Evolutionary conservation across 2,329 filamentous ascomycete genomes (phyloP).

Genomic region (Calonectria naviculata): DNA sequence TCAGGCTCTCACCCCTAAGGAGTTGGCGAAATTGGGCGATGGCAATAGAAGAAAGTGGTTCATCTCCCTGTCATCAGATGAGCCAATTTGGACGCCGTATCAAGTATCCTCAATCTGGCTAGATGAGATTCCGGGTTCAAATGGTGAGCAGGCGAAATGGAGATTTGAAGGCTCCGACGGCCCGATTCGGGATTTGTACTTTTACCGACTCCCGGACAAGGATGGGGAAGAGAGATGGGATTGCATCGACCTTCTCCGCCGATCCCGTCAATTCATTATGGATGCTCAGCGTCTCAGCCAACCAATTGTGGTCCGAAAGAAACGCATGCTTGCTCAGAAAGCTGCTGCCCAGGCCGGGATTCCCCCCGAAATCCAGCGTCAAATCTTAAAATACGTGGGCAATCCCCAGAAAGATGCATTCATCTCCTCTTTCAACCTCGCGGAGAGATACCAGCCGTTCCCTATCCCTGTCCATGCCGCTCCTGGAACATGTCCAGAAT

Average conservation of each 20-base stretch:
- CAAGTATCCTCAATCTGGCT: not conserved
- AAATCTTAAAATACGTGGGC: not conserved
- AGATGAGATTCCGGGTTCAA: not conserved
- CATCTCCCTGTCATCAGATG: not conserved
- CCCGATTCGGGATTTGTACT: not conserved
- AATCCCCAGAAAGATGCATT: not conserved
- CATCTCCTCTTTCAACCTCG: not conserved
- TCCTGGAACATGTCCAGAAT: not conserved
- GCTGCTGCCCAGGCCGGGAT: not conserved
- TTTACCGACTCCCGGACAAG: not conserved
- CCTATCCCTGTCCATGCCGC: not conserved
- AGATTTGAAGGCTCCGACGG: not conserved
- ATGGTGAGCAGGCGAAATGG: not conserved
- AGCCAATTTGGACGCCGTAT: not conserved
- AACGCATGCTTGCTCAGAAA: not conserved
- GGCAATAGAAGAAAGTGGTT: not conserved
- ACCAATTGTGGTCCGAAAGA: not conserved
- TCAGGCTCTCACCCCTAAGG: not conserved
- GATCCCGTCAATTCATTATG: constrained; percentile 2
- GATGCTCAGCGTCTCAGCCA: not conserved
- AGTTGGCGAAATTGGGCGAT: not conserved
- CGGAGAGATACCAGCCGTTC: not conserved
- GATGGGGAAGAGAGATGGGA: not conserved
- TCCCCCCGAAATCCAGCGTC: not conserved
- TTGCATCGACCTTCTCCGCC: not conserved